Evolutionary conservation across 2,329 filamentous ascomycete genomes (phyloP), one percentile per base, ranked within the genome.

Genomic region (Bipolaris victoriae): DNA sequence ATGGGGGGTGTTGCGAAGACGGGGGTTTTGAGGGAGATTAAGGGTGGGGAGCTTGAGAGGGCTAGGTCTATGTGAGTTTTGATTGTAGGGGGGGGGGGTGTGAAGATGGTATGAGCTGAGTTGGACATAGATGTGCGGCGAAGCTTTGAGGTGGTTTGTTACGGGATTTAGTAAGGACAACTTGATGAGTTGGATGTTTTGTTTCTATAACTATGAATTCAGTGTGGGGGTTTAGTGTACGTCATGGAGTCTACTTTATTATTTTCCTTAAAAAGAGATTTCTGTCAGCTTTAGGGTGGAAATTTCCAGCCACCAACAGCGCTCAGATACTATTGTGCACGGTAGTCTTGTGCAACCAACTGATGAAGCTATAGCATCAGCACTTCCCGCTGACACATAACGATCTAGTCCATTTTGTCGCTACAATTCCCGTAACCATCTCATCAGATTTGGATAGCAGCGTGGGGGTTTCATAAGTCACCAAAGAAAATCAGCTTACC

Each of bases 1-100:
- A 78, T 74, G 7, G 77, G 77, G 1, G 63, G 71, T 36, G 73
- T 79, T 24, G 77, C 77, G 13, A 69, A 78, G 46, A 79, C 76
- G 1, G 77, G 78, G 1, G 67, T 72, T 22, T 64, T 84, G 48
- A 77, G 79, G 68, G 74, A 80, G 46, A 58, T 84, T 54, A 83
- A 83, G 68, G 77, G 81, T 66, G 73, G 72, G 33, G 82, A 85
- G 62, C 55, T 83, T 7, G 76, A 82, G 58, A 52, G 75, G 76
- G 57, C 71, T n/a, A 65, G 70, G 58, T 24, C 22, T 24, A 5
- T 24, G 22, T 24, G 22, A 24, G 22, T 24, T 24, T 24, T 52
- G 16, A 20, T 46, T n/a, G 3, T 20, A 3, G n/a, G 5, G 36
- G 29, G 26, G 18, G 46, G 24, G 29, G 3, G 46, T 15, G 9